Evolutionary conservation across 257 asterid species (phyloP).

Genomic region (Solanum okadae): DNA sequence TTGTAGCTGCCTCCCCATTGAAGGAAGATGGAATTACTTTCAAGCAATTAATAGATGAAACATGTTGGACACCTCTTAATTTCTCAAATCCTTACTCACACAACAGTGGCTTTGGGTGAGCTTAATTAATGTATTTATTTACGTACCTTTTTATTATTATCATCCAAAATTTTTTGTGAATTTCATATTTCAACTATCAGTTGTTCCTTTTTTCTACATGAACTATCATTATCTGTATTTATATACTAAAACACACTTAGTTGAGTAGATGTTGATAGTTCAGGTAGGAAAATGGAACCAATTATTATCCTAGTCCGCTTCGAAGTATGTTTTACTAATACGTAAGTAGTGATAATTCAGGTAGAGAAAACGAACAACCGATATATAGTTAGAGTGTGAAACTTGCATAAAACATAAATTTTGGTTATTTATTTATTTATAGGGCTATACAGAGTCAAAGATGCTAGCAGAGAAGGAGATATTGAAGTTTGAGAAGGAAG

Average conservation of each 20-base stretch:
- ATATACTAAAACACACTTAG: neutral
- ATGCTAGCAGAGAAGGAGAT: conserved; percentile 44
- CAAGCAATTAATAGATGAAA: conserved; percentile 37
- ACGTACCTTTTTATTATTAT: too few relatives aligned
- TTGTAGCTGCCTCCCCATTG: conserved; percentile 36
- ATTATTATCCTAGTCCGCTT: neutral
- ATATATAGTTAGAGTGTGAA: too few relatives aligned
- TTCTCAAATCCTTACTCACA: conserved; percentile 9
- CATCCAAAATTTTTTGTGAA: too few relatives aligned
- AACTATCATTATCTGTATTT: too few relatives aligned
- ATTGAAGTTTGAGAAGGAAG: conserved; percentile 31
- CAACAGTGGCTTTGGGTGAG: neutral
- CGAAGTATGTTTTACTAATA: too few relatives aligned
- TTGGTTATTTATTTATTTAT: neutral
- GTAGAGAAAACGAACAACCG: too few relatives aligned
- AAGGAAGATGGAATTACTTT: conserved; percentile 28
- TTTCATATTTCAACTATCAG: neutral
- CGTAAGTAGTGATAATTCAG: neutral
- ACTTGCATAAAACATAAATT: neutral
- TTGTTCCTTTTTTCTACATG: neutral
- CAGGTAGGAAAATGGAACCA: too few relatives aligned
- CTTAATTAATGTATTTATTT: too few relatives aligned
- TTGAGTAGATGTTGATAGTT: neutral
- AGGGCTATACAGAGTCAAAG: conserved; percentile 42
- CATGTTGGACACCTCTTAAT: conserved; percentile 56